These are phyloP conservation scores for Cryptococcus floricola DNA, from an alignment of 1,284 basidiomycete genomes.

Conservation along the genomic window DNA sequence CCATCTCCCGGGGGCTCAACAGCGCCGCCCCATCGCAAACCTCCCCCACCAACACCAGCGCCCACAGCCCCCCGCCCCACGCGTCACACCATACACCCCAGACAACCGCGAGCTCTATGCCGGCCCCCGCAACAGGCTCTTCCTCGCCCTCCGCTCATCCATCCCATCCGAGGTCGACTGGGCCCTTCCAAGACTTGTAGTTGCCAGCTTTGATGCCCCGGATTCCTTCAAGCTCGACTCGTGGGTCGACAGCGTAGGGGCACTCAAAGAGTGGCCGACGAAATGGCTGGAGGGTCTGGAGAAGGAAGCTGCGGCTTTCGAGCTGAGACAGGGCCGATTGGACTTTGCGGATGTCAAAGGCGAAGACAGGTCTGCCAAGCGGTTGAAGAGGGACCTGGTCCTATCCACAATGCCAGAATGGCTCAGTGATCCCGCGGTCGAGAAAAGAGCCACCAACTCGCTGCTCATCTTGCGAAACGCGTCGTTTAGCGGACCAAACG, in stretches of 20 bases:
- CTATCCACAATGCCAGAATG: slow-evolving; percentile 33
- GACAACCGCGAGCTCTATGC: slow-evolving; percentile 21
- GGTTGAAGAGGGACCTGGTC: slow-evolving; percentile 4
- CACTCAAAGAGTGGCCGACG: slow-evolving; percentile 32
- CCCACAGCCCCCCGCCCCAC: neutral
- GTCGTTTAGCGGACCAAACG: slow-evolving; percentile 26
- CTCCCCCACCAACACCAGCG: slow-evolving; percentile 8
- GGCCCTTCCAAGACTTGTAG: slow-evolving; percentile 40
- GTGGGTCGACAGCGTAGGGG: slow-evolving; percentile 32
- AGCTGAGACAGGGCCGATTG: slow-evolving; percentile 1
- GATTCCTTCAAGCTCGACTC: slow-evolving; percentile 33
- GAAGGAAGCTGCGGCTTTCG: slow-evolving; percentile 21
- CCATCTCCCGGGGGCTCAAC: neutral
- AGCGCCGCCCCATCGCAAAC: slow-evolving; percentile 11
- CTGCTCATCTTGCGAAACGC: slow-evolving; percentile 42
- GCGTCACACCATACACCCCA: slow-evolving; percentile 25
- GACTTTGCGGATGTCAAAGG: slow-evolving; percentile 1
- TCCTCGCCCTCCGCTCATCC: slow-evolving; percentile 35
- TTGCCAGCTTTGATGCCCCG: slow-evolving; percentile 32
- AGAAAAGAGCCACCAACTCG: slow-evolving; percentile 33
- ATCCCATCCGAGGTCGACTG: slow-evolving; percentile 42
- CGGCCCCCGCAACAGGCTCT: slow-evolving; percentile 32
- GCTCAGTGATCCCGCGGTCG: slow-evolving; percentile 22
- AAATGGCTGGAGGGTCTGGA: slow-evolving; percentile 38
- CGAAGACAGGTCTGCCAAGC: neutral